These are phyloP conservation scores for Aspergillus cavernicola DNA, from an alignment of 495 filamentous ascomycete genomes.

Conservation along the genomic window DNA sequence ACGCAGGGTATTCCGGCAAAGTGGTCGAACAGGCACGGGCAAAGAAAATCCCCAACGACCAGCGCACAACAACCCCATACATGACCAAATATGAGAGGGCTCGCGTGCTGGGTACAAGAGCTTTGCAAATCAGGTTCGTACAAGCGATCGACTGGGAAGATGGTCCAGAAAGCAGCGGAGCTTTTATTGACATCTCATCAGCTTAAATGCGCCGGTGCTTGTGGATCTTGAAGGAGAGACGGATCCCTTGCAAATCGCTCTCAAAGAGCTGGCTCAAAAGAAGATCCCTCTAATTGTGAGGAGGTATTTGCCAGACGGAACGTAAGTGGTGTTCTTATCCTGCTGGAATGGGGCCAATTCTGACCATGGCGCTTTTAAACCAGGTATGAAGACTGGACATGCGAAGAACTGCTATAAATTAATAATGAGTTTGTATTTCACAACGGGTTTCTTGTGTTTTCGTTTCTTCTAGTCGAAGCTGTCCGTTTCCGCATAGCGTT, in stretches of 20 bases:
- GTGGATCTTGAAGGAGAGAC: slow-evolving; percentile 97
- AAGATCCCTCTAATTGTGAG: slow-evolving; percentile 95
- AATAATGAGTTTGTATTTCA: slow-evolving; percentile 17
- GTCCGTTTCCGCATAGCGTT: slow-evolving; percentile 41
- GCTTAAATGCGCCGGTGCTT: slow-evolving; percentile 96
- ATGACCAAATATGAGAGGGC: slow-evolving; percentile 99
- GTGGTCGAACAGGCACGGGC: slow-evolving; percentile 66
- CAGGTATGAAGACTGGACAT: slow-evolving; percentile 99
- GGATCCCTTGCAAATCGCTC: slow-evolving; percentile 92
- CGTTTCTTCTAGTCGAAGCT: slow-evolving; percentile 16
- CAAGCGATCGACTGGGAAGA: not conserved
- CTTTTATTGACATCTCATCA: slow-evolving; percentile 33
- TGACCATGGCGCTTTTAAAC: slow-evolving; percentile 7
- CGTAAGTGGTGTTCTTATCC: slow-evolving; percentile 53
- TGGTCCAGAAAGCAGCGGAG: not conserved
- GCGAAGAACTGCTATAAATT: slow-evolving; percentile 79
- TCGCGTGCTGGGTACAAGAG: slow-evolving; percentile 86
- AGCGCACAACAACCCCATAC: slow-evolving; percentile 91
- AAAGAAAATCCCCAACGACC: slow-evolving; percentile 85
- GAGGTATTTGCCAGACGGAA: slow-evolving; percentile 94
- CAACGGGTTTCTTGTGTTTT: slow-evolving; percentile 17
- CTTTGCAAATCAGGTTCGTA: slow-evolving; percentile 89
- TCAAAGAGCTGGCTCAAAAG: slow-evolving; percentile 96
- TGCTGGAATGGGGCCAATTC: not conserved
- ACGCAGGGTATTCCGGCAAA: slow-evolving; percentile 52